phyloP scores from a whole-genome alignment of 2,329 filamentous ascomycete genomes.

The Scedosporium minutisporum region DNA sequence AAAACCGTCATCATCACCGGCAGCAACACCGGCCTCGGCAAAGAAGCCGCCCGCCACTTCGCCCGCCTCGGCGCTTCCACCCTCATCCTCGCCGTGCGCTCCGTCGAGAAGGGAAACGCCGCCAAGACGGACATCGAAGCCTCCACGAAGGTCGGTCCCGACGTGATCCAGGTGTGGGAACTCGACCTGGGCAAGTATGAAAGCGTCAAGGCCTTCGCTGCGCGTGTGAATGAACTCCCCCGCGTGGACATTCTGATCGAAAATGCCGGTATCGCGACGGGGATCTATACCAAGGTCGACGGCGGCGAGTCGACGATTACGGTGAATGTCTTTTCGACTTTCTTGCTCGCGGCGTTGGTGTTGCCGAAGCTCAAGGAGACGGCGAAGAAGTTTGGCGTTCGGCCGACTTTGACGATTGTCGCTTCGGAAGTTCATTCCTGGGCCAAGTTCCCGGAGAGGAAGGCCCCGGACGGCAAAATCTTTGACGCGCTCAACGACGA shows the following conservation, averaged over 20 bases:
- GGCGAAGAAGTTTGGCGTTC: background rate
- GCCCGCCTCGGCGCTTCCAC: conserved; percentile 26
- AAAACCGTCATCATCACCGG: conserved; percentile 32
- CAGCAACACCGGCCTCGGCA: conserved; percentile 31
- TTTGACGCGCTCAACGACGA: conserved; percentile 20
- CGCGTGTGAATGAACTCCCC: conserved; percentile 18
- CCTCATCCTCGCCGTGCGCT: conserved; percentile 33
- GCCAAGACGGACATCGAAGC: conserved; percentile 12
- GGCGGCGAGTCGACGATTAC: conserved; percentile 32
- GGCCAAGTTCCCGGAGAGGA: conserved; percentile 6
- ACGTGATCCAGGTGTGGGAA: conserved; percentile 31
- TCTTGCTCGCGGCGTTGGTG: conserved; percentile 31
- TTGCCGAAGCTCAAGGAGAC: conserved; percentile 25
- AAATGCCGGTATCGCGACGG: conserved; percentile 24
- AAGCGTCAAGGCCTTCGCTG: conserved; percentile 25
- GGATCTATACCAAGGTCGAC: conserved; percentile 17
- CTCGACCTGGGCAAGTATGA: conserved; percentile 32
- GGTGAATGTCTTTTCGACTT: conserved; percentile 37
- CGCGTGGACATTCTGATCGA: conserved; percentile 32
- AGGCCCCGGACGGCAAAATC: conserved; percentile 10
- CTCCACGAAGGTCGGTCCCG: background rate
- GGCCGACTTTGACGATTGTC: conserved; percentile 4
- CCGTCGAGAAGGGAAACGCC: conserved; percentile 26
- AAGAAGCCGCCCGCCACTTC: conserved; percentile 31
- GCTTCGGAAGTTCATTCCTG: conserved; percentile 9